Evolutionary conservation across 805 yeast genomes (phyloP), one percentile per base, ranked within the genome.

Genomic region (Wickerhamomyces chambardii): DNA sequence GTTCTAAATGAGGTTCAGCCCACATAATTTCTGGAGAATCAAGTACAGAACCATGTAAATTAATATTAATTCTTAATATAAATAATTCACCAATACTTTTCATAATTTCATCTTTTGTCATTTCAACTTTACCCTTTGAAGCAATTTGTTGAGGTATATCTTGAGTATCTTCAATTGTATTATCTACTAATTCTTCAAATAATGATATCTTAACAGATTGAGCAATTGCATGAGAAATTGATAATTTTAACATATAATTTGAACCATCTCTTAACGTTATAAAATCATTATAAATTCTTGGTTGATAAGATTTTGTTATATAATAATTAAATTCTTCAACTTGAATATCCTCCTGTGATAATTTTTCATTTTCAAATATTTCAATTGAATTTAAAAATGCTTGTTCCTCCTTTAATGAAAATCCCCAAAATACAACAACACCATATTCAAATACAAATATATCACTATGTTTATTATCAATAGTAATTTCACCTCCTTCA

Each of bases 21-120:
- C 98, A 92, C 96, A 92, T 87, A 39, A 92, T 73, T 57, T 92
- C 98, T 1, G 98, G 98, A 2, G 95, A 84, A 56, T 92, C 98
- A 41, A 92, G 65, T 19, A 92, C 94, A 0, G 90, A 80, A 1
- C 92, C 92, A 61, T 84, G 92, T 36, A 84, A 61, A 49, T 84
- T 84, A 41, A 84, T 84, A 54, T 84, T 84, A 31, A 84, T 84
- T 41, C 94, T 59, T 44, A 92, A 63, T 40, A 92, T 92, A 57
- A 92, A 92, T 42, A 92, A 69, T 58, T 92, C 97, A 11, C 98
- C 98, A 38, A 92, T 92, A 39, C 92, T 81, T 61, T 87, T 92
- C 97, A 92, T 92, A 37, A 92, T 92, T 47, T 89, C 95, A 47
- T 81, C 90, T 49, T 95, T 75, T 21, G 81, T 76, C 97, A 92